phyloP scores from a whole-genome alignment of 768 basidiomycete genomes.

The Boletus pseudopeckii region DNA sequence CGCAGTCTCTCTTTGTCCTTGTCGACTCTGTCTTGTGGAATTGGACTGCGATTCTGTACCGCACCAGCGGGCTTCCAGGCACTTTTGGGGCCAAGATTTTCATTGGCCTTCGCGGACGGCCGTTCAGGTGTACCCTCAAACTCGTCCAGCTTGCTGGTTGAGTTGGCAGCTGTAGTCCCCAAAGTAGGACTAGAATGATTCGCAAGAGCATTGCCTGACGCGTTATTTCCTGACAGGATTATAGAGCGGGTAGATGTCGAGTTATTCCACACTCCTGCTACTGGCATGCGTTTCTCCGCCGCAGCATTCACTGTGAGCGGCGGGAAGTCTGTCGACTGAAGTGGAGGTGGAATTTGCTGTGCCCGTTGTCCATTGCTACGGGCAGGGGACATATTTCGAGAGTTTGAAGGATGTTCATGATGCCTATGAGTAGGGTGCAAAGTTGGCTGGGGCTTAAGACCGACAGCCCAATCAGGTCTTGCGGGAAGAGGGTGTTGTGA shows the following conservation, averaged over 20 bases:
- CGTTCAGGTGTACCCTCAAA: constrained; percentile 46
- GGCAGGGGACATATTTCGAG: constrained; percentile 40
- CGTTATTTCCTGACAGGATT: constrained; percentile 41
- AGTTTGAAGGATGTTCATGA: constrained; percentile 44
- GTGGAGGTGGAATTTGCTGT: constrained; percentile 37
- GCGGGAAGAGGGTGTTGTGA: constrained; percentile 79
- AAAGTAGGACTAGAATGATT: constrained; percentile 33
- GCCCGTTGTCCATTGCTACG: constrained; percentile 34
- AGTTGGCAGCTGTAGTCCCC: constrained; percentile 3
- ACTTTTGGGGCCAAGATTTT: constrained; percentile 37
- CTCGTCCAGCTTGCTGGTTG: constrained; percentile 39
- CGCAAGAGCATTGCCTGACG: constrained; percentile 34
- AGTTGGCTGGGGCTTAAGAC: constrained; percentile 72
- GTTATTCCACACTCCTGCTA: constrained; percentile 71
- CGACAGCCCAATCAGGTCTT: constrained; percentile 87
- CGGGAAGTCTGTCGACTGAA: constrained; percentile 67
- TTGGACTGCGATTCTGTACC: constrained; percentile 13
- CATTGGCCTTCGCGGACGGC: constrained; percentile 45
- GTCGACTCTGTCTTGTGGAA: constrained; percentile 21
- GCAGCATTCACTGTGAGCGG: constrained; percentile 49
- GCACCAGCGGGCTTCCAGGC: constrained; percentile 20
- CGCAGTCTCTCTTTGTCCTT: constrained; percentile 36
- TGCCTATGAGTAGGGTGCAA: constrained; percentile 53
- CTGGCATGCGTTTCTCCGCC: constrained; percentile 53
- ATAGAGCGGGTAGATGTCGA: constrained; percentile 49